These are phyloP conservation scores for Diutina siamensis DNA, from an alignment of 1,139 yeast genomes.

Conservation along the genomic window DNA sequence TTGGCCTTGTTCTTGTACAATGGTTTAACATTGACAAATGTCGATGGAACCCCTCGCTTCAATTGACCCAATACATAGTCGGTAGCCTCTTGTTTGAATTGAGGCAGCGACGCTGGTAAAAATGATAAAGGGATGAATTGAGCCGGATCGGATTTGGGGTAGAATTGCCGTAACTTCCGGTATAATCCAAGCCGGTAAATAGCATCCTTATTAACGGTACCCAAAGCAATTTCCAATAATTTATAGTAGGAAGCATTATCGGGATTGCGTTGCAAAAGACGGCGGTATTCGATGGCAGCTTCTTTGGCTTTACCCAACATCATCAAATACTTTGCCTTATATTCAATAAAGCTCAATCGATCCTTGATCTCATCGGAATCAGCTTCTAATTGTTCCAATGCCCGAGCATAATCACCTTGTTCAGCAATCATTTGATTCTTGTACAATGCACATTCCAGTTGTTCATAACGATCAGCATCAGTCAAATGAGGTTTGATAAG, in stretches of 20 bases:
- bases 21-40: slow-evolving; percentile 78
- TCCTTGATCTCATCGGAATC: slow-evolving; percentile 50
- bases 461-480: slow-evolving; percentile 61
- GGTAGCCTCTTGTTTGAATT: slow-evolving; percentile 33
- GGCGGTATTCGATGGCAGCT: slow-evolving; percentile 60
- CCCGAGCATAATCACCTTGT: slow-evolving; percentile 51
- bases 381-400: slow-evolving; percentile 48
- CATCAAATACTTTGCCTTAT: slow-evolving; percentile 48
- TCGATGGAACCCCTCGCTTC: slow-evolving; percentile 78
- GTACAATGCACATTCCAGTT: slow-evolving; percentile 70
- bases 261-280: slow-evolving; percentile 74
- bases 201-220: slow-evolving; percentile 22
- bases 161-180: slow-evolving; percentile 50
- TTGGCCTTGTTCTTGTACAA: slow-evolving; percentile 48
- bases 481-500: slow-evolving; percentile 57
- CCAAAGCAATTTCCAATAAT: slow-evolving; percentile 53
- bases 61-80: slow-evolving; percentile 52
- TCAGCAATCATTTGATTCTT: slow-evolving; percentile 57
- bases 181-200: slow-evolving; percentile 43
- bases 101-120: slow-evolving; percentile 38
- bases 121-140: slow-evolving; percentile 68
- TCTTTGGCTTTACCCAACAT: slow-evolving; percentile 34
- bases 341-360: slow-evolving; percentile 50
- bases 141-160: slow-evolving; percentile 81
- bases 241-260: slow-evolving; percentile 60